Percentiles rank a stretch among this genome's conserved stretches.
phyloP scores from a whole-genome alignment of 2,329 filamentous ascomycete species.

The Fusarium avenaceum region DNA sequence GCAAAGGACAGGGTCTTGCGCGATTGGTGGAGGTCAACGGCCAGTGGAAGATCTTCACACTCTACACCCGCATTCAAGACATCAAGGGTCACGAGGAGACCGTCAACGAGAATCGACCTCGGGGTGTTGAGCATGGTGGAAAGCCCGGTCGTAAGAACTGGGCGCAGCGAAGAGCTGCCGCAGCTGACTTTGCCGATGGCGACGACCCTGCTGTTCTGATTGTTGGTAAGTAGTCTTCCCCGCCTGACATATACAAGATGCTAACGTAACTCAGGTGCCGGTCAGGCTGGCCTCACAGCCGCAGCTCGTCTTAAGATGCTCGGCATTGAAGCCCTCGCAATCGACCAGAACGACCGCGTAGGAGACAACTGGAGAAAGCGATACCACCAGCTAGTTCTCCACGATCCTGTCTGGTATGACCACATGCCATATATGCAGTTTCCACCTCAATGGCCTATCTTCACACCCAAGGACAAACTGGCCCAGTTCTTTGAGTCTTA shows the following conservation, averaged over 20 bases:
- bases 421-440: slow-evolving; percentile 75
- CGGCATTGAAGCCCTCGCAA: slow-evolving; percentile 66
- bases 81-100: slow-evolving; percentile 68
- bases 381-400: slow-evolving; percentile 75
- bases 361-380: slow-evolving; percentile 75
- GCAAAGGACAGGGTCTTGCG: slow-evolving; percentile 68
- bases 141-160: slow-evolving; percentile 70
- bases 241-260: fast-evolving
- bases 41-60: slow-evolving; percentile 72
- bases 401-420: slow-evolving; percentile 74
- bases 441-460: slow-evolving; percentile 75
- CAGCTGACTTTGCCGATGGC: slow-evolving; percentile 62
- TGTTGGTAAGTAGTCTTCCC: slow-evolving; percentile 61
- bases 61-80: slow-evolving; percentile 71
- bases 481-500: slow-evolving; percentile 78
- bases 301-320: slow-evolving; percentile 72
- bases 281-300: slow-evolving; percentile 70
- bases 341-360: slow-evolving; percentile 69
- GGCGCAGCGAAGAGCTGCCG: slow-evolving; percentile 65
- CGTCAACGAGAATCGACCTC: slow-evolving; percentile 61
- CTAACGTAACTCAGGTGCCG: slow-evolving; percentile 60
- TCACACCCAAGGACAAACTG: slow-evolving; percentile 79
- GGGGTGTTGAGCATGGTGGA: slow-evolving; percentile 69
- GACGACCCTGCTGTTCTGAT: slow-evolving; percentile 71
- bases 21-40: slow-evolving; percentile 62